phyloP scores from a whole-genome alignment of 2,329 filamentous ascomycete species.

The Rutstroemia sp. region DNA sequence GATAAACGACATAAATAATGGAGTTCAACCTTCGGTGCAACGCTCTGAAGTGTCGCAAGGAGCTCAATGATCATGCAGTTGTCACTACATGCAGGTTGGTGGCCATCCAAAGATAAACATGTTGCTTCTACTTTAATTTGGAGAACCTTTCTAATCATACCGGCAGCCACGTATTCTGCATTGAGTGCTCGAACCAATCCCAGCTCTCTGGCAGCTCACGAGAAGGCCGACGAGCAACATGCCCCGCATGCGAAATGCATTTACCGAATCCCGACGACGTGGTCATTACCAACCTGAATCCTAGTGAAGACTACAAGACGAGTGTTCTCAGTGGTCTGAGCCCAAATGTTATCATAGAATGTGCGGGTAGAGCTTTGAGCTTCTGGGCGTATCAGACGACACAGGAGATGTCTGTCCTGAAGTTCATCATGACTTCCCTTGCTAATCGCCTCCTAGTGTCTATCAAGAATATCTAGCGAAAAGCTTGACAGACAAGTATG shows the following conservation, averaged over 20 bases:
- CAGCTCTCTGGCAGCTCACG: conserved; percentile 46
- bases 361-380: conserved; percentile 66
- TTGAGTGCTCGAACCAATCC: conserved; percentile 59
- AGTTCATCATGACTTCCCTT: conserved; percentile 14
- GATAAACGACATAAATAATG: conserved; percentile 41
- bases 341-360: conserved; percentile 79
- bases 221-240: conserved; percentile 45
- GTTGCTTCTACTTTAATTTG: neutral
- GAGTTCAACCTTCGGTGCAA: conserved; percentile 75
- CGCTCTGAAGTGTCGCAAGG: conserved; percentile 63
- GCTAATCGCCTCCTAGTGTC: conserved; percentile 39
- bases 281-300: conserved; percentile 62
- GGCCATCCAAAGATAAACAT: neutral
- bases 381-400: conserved; percentile 86
- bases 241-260: conserved; percentile 67
- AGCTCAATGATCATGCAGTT: conserved; percentile 63
- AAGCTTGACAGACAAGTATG: conserved; percentile 65
- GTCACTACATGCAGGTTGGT: conserved; percentile 82
- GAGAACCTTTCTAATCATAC: conserved; percentile 6
- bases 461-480: conserved; percentile 73
- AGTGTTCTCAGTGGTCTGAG: conserved; percentile 76
- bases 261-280: conserved; percentile 70
- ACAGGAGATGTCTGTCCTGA: conserved; percentile 64
- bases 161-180: conserved; percentile 75
- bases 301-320: conserved; percentile 84